Conservation (phyloP, 352 stramenopile species). For the Phytophthora nicotianae region DNA sequence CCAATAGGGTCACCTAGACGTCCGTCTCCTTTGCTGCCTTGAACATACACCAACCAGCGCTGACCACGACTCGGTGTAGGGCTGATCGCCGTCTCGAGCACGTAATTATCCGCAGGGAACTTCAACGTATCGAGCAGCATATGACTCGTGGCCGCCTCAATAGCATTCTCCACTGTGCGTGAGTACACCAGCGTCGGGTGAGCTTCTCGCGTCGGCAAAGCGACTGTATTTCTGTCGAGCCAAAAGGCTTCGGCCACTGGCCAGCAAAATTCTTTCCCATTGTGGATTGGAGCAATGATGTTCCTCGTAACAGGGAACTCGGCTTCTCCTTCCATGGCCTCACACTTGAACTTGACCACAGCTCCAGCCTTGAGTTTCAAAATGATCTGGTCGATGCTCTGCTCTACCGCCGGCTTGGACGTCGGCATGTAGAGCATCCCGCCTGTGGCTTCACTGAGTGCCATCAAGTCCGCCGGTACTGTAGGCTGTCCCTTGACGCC, state of each 20-base stretch:
- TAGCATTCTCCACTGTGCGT: conserved; percentile 74
- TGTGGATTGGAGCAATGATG: conserved; percentile 74
- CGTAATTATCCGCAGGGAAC: conserved; percentile 83
- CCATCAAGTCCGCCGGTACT: conserved; percentile 79
- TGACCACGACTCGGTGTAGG: conserved; percentile 71
- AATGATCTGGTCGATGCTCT: conserved; percentile 88
- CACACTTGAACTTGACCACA: conserved; percentile 83
- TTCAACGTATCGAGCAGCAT: conserved; percentile 90
- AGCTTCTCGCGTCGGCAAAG: conserved; percentile 73
- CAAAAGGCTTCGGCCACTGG: conserved; percentile 85
- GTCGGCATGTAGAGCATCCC: conserved; percentile 86
- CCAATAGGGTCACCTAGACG: conserved; percentile 84
- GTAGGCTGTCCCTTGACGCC: conserved; percentile 50
- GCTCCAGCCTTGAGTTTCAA: conserved; percentile 82
- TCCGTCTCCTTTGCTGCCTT: conserved; percentile 81
- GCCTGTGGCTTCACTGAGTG: conserved; percentile 83
- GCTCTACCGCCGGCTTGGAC: conserved; percentile 77
- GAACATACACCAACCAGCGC: conserved; percentile 85
- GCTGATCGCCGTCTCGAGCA: conserved; percentile 61
- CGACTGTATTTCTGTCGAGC: conserved; percentile 81
- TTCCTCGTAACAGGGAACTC: conserved; percentile 66
- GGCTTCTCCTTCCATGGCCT: conserved; percentile 49
- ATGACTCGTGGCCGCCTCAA: conserved; percentile 84
- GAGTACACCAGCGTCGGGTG: conserved; percentile 78
- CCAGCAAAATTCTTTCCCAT: conserved; percentile 83